phyloP scores from a whole-genome alignment of 1,139 yeast species.

The Hansenula sp. region DNA sequence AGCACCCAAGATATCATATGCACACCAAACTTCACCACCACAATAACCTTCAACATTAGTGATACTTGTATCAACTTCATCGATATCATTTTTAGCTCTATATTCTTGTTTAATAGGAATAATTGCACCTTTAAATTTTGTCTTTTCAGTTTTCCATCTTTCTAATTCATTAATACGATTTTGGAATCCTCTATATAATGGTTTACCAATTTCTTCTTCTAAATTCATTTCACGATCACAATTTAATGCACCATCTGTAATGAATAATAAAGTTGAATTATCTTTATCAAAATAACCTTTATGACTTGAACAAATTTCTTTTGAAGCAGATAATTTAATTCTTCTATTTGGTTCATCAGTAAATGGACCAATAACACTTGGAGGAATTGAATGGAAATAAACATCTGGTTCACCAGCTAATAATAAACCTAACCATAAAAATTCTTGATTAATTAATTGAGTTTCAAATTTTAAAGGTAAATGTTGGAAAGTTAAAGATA shows the following conservation, averaged over 20 bases:
- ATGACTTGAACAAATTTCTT: conserved; percentile 4
- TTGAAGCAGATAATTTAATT: conserved; percentile 2
- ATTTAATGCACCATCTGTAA: conserved; percentile 12
- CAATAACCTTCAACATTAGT: conserved; percentile 2
- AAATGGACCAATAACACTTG: not conserved
- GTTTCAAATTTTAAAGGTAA: conserved; percentile 1
- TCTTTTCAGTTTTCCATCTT: not conserved
- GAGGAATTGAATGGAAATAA: not conserved
- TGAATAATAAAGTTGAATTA: conserved; percentile 5
- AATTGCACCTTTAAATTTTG: conserved; percentile 1
- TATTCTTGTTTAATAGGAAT: conserved; percentile 2
- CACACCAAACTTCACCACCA: conserved; percentile 1
- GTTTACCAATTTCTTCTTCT: not conserved
- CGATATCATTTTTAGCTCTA: not conserved
- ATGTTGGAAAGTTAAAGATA: not conserved
- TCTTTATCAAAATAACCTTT: conserved; percentile 4
- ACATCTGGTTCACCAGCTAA: not conserved
- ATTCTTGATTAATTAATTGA: not conserved
- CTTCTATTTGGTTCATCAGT: conserved; percentile 2
- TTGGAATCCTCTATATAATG: not conserved
- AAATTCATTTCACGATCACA: conserved; percentile 3
- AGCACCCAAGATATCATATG: conserved; percentile 12
- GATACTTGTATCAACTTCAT: conserved; percentile 1
- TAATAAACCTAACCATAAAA: conserved; percentile 3
- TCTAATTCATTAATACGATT: not conserved